Conservation (phyloP, 345 rosid genomes). For the Brassica cretica region DNA sequence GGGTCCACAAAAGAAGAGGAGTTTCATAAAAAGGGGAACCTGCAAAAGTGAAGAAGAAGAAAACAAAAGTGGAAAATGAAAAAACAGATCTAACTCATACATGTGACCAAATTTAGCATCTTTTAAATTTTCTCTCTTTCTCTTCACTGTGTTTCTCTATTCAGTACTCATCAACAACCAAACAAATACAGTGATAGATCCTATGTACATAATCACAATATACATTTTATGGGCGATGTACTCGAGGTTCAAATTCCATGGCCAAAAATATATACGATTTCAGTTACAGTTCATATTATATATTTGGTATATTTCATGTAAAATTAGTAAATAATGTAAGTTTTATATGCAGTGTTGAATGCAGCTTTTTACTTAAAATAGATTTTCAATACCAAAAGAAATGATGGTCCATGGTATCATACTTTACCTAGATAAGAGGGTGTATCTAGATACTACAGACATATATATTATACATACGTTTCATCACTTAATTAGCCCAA, state of each 20-base stretch:
- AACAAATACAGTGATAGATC: conserved; percentile 43
- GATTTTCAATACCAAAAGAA: conserved; percentile 13
- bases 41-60: conserved; percentile 44
- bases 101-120: conserved; percentile 49
- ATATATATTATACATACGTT: conserved; percentile 21
- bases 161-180: conserved; percentile 37
- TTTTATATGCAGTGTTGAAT: conserved; percentile 38
- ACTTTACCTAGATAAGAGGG: conserved; percentile 36
- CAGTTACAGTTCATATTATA: conserved; percentile 28
- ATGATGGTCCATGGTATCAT: conserved; percentile 34
- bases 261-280: conserved; percentile 27
- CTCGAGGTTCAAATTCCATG: conserved; percentile 39
- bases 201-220: conserved; percentile 34
- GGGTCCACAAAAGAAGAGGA: conserved; percentile 27
- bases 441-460: conserved; percentile 22
- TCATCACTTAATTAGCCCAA: conserved; percentile 16
- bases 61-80: conserved; percentile 45
- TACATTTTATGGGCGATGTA: conserved; percentile 45
- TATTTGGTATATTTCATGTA: conserved; percentile 32
- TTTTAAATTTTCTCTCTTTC: conserved; percentile 31
- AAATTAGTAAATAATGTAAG: conserved; percentile 16
- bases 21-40: conserved; percentile 47
- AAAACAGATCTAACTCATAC: conserved; percentile 45
- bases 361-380: conserved; percentile 29
- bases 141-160: conserved; percentile 39